Base-by-base conservation (phyloP, 1,284 basidiomycete species). In the Puccinia novopanici region DNA sequence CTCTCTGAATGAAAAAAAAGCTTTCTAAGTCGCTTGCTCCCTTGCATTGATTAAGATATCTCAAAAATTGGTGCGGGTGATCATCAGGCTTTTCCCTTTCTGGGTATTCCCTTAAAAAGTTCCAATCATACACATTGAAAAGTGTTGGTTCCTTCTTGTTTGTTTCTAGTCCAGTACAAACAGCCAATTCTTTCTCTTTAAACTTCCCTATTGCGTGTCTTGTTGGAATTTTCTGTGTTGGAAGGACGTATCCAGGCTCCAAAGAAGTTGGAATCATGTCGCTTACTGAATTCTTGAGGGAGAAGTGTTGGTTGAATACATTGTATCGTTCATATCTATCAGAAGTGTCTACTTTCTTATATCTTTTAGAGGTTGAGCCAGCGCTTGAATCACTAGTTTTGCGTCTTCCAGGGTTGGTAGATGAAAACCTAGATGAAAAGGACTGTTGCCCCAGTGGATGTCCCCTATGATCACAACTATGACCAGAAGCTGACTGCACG, bases 61-160 rank as follows among this genome's bases (percentile, higher is more conserved):
- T 63, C 2, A 63, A 40, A 22, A 63, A 34, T 19, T 63, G 3
- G 3, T 22, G 8, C 8, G 17, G 34, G 19, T 71, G 24, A 71
- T 48, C 12, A 34, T 54, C 42, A 10, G n/a, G 9, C 24, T 6
- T 40, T 17, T 19, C 27, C 17, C 30, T 48, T 40, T 42, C 30
- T 50, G 45, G 12, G 37, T 48, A 24, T 71, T 40, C 52, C 10
- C 40, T 48, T 57, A 57, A 27, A n/a, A 71, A 71, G 17, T 48
- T 50, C 68, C 68, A 63, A 22, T 63, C 34, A 37, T 40, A 63
- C 5, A 63, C 10, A 37, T 63, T 22, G 30, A 63, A 63, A 63
- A 37, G 3, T 22, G 1, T 22, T 40, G 3, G 3, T 13, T 2
- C 17, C 13, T 40, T 3, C 13, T 37, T 63, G 3, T 17, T 22